These are phyloP conservation scores for Bothriochloa decipiens DNA, from an alignment of 176 grass and related monocot genomes.

Conservation along the genomic window DNA sequence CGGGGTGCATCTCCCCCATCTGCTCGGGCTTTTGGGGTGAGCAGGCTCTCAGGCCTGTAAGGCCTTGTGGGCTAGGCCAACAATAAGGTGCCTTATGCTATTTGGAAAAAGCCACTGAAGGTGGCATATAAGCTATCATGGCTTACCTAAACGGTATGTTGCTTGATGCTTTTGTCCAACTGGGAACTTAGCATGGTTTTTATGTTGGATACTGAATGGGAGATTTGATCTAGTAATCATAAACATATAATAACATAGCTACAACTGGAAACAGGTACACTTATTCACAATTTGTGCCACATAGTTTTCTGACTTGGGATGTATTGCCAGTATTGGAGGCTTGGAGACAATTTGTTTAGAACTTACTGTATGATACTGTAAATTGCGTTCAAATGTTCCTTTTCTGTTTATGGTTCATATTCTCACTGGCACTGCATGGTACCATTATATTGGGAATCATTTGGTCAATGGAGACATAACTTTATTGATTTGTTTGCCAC, in stretches of 20 bases:
- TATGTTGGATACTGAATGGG: neutral
- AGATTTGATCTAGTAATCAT: neutral
- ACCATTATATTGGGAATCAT: constrained; percentile 1
- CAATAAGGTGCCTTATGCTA: neutral
- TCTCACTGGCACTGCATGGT: neutral
- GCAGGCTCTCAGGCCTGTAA: no score
- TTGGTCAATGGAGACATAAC: constrained; percentile 22
- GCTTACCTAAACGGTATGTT: neutral
- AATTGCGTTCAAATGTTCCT: constrained; percentile 20
- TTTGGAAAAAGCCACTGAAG: constrained; percentile 2
- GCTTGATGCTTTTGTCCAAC: neutral
- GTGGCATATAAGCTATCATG: neutral
- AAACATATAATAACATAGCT: constrained; percentile 10
- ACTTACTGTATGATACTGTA: neutral
- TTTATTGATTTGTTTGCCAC: neutral
- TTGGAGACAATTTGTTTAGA: constrained; percentile 9
- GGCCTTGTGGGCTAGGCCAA: no score
- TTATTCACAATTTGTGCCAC: constrained; percentile 10
- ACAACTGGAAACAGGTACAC: neutral
- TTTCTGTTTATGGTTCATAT: constrained; percentile 1
- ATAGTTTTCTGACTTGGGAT: neutral
- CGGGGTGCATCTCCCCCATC: no score
- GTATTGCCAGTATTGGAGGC: neutral
- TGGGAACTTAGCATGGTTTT: constrained; percentile 6
- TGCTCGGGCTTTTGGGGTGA: no score